A percentile compares a stretch with the other conserved stretches of the same genome.
These are phyloP conservation scores for Monosporascus sp. DNA, from an alignment of 2,329 filamentous ascomycete genomes.

Conservation along the genomic window DNA sequence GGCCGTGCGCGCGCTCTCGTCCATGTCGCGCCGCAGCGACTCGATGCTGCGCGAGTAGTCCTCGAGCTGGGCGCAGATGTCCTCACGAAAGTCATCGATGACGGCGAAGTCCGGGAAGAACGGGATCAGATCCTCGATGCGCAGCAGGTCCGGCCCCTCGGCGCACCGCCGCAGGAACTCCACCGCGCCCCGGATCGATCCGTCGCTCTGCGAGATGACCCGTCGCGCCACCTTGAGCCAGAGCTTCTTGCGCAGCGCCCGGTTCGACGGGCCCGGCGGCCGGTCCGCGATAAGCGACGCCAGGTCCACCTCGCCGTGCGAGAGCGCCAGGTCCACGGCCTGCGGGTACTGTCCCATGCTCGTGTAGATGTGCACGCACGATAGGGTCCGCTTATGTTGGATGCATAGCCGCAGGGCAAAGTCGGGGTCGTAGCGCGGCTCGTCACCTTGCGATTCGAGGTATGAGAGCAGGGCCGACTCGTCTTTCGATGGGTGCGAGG, in stretches of 20 bases:
- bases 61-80: conserved; percentile 90
- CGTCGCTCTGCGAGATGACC: conserved; percentile 79
- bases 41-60: conserved; percentile 93
- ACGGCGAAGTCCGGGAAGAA: conserved; percentile 99
- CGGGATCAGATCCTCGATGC: conserved; percentile 93
- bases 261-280: conserved; percentile 60
- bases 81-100: conserved; percentile 98
- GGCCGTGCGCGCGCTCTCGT: conserved; percentile 83
- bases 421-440: conserved; percentile 86
- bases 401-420: conserved; percentile 96
- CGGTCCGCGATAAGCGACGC: conserved; percentile 85
- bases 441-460: conserved; percentile 81
- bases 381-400: conserved; percentile 85
- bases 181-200: conserved; percentile 81
- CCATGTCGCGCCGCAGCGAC: conserved; percentile 85
- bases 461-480: conserved; percentile 84
- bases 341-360: conserved; percentile 93
- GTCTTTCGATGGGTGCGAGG: conserved; percentile 74
- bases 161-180: conserved; percentile 82
- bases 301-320: conserved; percentile 84
- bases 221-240: conserved; percentile 95
- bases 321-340: conserved; percentile 86
- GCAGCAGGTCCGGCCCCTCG: conserved; percentile 59
- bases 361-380: conserved; percentile 95
- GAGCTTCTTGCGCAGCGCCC: conserved; percentile 80